A percentile compares a stretch with the other conserved stretches of the same genome.
phyloP scores from a whole-genome alignment of 2,329 filamentous ascomycete species.

The Sporothrix humicola region DNA sequence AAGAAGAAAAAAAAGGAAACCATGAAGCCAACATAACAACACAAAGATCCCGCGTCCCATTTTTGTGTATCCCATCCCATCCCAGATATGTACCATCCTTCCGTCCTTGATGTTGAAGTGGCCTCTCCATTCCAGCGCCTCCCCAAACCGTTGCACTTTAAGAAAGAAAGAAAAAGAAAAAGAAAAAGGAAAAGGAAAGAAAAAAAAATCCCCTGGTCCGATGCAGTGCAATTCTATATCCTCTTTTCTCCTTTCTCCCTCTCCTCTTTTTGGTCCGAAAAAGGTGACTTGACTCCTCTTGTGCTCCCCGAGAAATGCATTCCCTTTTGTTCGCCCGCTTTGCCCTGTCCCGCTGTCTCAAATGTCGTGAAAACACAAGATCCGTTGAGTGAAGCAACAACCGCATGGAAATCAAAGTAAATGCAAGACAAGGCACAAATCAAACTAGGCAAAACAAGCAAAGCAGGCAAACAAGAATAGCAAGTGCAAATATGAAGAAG shows the following conservation, averaged over 20 bases:
- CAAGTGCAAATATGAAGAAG: too few relatives aligned
- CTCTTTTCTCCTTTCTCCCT: background rate
- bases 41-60: background rate
- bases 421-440: background rate
- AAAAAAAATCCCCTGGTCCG: background rate
- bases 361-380: background rate
- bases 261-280: background rate
- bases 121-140: background rate
- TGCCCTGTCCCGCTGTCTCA: background rate
- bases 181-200: too few relatives aligned
- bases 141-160: background rate
- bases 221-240: background rate
- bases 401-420: background rate
- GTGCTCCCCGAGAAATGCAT: background rate
- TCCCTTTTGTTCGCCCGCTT: constrained; percentile 17
- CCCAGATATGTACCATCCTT: background rate
- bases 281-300: background rate
- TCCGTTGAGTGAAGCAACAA: background rate
- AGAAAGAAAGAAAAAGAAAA: too few relatives aligned
- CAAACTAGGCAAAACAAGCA: background rate
- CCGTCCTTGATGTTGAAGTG: background rate
- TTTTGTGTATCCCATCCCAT: constrained; percentile 2
- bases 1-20: background rate
- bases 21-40: background rate
- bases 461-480: background rate